phyloP scores from a whole-genome alignment of 805 yeast genomes.

The Candida sanyiensis region DNA sequence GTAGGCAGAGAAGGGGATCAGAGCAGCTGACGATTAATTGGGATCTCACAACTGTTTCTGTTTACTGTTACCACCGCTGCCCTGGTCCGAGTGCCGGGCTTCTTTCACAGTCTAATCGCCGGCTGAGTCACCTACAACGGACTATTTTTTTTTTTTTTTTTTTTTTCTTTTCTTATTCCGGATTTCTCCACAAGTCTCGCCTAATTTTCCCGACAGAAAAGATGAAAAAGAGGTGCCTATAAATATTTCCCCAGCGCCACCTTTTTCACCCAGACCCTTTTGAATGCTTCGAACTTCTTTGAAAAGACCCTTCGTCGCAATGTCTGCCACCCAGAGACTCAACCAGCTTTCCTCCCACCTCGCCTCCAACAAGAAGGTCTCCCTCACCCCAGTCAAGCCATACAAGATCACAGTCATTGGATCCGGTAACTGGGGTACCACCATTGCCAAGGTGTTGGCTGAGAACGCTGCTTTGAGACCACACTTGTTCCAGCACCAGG shows the following conservation, averaged over 20 bases:
- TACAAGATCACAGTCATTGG: conserved; percentile 76
- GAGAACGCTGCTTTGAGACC: conserved; percentile 77
- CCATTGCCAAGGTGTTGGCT: conserved; percentile 91
- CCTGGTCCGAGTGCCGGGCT: no score
- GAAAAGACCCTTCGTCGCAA: not conserved
- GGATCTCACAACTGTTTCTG: no score
- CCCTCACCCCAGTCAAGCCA: conserved; percentile 27
- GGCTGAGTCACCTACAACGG: not conserved
- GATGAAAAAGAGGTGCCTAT: not conserved
- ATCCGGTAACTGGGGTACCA: conserved; percentile 98
- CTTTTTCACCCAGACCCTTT: not conserved
- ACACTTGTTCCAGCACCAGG: conserved; percentile 62
- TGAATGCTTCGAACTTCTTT: not conserved
- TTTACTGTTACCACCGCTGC: no score
- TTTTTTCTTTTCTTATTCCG: no score
- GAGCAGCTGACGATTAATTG: no score
- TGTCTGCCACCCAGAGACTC: conserved; percentile 22
- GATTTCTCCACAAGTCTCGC: not conserved
- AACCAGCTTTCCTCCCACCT: conserved; percentile 20
- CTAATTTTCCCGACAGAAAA: not conserved
- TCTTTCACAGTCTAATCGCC: conserved; percentile 1
- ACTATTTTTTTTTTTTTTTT: no score
- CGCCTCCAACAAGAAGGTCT: conserved; percentile 14
- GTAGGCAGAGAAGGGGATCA: no score
- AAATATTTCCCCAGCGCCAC: conserved; percentile 2